Evolutionary conservation across 768 basidiomycete genomes (phyloP).

Genomic region (Leccinum obscurum): DNA sequence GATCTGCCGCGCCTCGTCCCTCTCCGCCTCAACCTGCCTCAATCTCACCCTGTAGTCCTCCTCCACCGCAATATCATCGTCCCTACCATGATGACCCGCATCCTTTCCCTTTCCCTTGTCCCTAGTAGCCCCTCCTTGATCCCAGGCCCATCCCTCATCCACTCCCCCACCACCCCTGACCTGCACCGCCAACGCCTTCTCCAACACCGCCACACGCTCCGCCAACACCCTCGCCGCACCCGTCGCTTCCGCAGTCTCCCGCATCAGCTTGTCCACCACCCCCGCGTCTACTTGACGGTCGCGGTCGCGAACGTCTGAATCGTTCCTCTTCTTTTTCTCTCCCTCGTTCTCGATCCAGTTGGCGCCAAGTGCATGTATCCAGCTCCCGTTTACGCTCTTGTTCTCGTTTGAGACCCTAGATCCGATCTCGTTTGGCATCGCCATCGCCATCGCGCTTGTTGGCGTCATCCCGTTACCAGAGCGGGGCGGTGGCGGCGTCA

Average conservation of each 20-base stretch:
- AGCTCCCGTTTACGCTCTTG: neutral
- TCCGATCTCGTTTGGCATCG: neutral
- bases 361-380: neutral
- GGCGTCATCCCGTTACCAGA: neutral
- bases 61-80: neutral
- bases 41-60: conserved; percentile 12
- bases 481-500: neutral
- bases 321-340: neutral
- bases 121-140: neutral
- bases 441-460: neutral
- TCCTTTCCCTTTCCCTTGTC: neutral
- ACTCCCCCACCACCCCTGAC: neutral
- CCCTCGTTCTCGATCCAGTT: neutral
- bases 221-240: conserved; percentile 18
- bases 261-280: conserved; percentile 18
- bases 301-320: no score
- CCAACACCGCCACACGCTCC: conserved; percentile 28
- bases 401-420: neutral
- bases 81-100: neutral
- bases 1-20: conserved; percentile 19
- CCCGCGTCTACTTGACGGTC: neutral
- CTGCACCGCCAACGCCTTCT: conserved; percentile 14
- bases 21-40: conserved; percentile 19
- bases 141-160: neutral
- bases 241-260: conserved; percentile 19